Evolutionary conservation across 352 stramenopile species (phyloP), one percentile per base, ranked within the genome.

Genomic region (Blastocystis sp.): DNA sequence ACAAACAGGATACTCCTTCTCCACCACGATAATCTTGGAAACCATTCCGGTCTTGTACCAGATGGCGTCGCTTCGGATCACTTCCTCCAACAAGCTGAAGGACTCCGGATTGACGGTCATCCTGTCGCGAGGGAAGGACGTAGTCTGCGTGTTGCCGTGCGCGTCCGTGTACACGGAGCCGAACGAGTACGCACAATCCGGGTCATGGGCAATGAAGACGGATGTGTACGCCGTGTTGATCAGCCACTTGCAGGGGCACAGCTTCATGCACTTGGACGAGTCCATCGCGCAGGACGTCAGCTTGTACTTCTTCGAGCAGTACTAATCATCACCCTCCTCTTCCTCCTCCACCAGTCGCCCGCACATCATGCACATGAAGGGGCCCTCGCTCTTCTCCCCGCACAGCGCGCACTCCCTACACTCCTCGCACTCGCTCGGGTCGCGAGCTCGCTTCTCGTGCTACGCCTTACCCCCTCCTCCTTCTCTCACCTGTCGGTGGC

Each of bases 351-450:
- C 66, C 74, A 45, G 65, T 38, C 74, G 10, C 38, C 74, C 74
- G 60, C 74, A 84, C 21, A 84, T 4, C 38, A 84, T n/a, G 66
- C 74, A 84, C 74, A 84, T 56, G 56, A 56, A 67, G 17, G 74
- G 74, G 1, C 14, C 21, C 17, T 52, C 17, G 0, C 23, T 43
- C 7, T 66, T 28, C 21, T 84, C 66, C 11, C 56, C 11, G 45
- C 74, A 84, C 0, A 7, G 2, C 14, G 1, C 21, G 48, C 74
- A 84, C 52, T 28, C 14, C 9, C 14, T 28, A 56, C 74, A 84
- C 28, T 84, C 17, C 17, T 67, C 34, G 61, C 74, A 84, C 17
- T 17, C 9, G 21, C 45, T 7, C 28, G 1, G 23, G 38, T 66
- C 56, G 3, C 69, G n/a, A 0, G 41, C 48, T 7, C 52, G 11